These are phyloP conservation scores for Eucalyptus polyanthemos DNA, from an alignment of 345 rosid species.

Conservation along the genomic window DNA sequence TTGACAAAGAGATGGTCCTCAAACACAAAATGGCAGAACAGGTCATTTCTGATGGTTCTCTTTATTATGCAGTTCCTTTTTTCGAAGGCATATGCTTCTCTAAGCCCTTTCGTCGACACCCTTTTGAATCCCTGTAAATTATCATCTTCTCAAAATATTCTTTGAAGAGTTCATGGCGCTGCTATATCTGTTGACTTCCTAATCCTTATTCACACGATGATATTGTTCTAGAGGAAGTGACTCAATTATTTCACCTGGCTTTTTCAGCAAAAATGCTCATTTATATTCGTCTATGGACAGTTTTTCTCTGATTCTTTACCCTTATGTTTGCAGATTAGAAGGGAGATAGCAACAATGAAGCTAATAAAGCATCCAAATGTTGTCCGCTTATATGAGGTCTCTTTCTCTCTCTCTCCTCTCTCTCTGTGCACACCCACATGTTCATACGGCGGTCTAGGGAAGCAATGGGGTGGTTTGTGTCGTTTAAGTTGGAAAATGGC, in stretches of 20 bases:
- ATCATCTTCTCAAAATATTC: background rate
- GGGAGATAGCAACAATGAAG: conserved; percentile 92
- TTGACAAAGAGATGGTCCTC: conserved; percentile 95
- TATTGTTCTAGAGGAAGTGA: background rate
- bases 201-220: background rate
- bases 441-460: background rate
- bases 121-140: background rate
- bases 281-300: background rate
- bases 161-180: background rate
- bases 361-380: conserved; percentile 91
- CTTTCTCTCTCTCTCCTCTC: background rate
- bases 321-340: conserved; percentile 43
- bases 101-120: background rate
- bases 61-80: background rate
- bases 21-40: conserved; percentile 97
- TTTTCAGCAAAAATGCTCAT: background rate
- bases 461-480: background rate
- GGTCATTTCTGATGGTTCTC: conserved; percentile 20
- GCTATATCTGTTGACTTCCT: background rate
- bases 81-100: background rate
- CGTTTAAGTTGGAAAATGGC: background rate
- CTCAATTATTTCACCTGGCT: background rate
- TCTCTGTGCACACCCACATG: background rate
- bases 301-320: background rate
- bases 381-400: conserved; percentile 73